Evolutionary conservation across 371 early-diverging fungal genomes (phyloP).

Genomic region (Nematocida displodere): DNA sequence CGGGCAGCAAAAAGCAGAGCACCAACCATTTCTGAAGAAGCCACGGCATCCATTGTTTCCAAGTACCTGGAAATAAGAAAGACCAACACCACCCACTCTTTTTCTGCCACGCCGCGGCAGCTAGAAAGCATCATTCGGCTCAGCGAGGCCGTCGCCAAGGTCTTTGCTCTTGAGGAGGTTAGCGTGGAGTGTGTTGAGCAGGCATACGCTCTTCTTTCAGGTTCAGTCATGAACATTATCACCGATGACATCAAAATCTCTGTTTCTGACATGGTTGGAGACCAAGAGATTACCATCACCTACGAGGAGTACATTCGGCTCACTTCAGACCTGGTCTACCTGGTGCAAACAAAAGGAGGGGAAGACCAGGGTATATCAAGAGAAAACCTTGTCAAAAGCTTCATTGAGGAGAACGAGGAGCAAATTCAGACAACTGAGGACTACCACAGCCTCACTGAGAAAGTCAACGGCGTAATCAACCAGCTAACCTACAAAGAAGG

Average conservation of each 20-base stretch:
- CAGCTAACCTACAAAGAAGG: conserved; percentile 66
- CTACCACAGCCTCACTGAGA: conserved; percentile 68
- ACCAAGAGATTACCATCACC: conserved; percentile 58
- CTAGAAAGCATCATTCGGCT: conserved; percentile 66
- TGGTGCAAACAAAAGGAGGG: conserved; percentile 57
- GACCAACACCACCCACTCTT: conserved; percentile 71
- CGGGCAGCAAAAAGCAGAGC: conserved; percentile 49
- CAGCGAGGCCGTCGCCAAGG: conserved; percentile 67
- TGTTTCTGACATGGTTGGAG: conserved; percentile 60
- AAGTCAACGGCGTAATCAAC: conserved; percentile 72
- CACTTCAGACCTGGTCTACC: conserved; percentile 41
- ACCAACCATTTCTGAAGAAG: conserved; percentile 71
- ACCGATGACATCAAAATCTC: conserved; percentile 72
- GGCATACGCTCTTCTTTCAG: conserved; percentile 78
- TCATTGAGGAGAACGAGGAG: conserved; percentile 70
- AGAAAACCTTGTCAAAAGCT: conserved; percentile 74
- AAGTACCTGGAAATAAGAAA: conserved; percentile 82
- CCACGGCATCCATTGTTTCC: conserved; percentile 72
- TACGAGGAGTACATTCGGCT: conserved; percentile 59
- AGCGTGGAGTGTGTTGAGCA: conserved; percentile 75
- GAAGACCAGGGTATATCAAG: conserved; percentile 52
- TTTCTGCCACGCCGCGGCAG: conserved; percentile 65
- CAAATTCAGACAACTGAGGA: conserved; percentile 71
- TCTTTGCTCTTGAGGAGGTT: conserved; percentile 57
- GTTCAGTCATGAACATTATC: conserved; percentile 82